Percentiles rank a stretch among this genome's conserved stretches.
These are phyloP conservation scores for Phytophthora vignae DNA, from an alignment of 352 stramenopile species.

Conservation along the genomic window DNA sequence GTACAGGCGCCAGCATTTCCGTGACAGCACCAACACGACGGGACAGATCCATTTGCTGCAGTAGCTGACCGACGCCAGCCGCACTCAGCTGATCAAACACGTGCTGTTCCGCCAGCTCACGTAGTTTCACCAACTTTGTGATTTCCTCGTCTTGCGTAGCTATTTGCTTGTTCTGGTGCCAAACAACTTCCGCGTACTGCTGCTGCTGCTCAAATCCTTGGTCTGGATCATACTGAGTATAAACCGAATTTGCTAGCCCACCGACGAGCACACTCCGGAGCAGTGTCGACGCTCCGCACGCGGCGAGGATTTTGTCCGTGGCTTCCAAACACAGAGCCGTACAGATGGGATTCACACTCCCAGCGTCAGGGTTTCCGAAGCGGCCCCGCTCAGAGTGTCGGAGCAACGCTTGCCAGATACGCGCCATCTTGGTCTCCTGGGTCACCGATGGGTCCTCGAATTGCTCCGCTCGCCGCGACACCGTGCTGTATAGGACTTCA, in stretches of 20 bases:
- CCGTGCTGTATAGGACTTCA: constrained; percentile 29
- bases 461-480: constrained; percentile 22
- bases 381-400: constrained; percentile 66
- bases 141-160: constrained; percentile 32
- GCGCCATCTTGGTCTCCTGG: constrained; percentile 58
- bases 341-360: constrained; percentile 61
- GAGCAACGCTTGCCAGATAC: constrained; percentile 66
- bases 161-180: constrained; percentile 35
- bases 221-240: constrained; percentile 52
- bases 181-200: constrained; percentile 54
- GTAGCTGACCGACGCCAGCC: constrained; percentile 30
- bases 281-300: constrained; percentile 46
- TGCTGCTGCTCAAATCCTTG: constrained; percentile 43
- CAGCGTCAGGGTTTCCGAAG: constrained; percentile 39
- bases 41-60: constrained; percentile 49
- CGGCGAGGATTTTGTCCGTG: constrained; percentile 43
- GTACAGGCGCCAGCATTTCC: constrained; percentile 56
- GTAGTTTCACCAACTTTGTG: constrained; percentile 23
- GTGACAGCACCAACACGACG: constrained; percentile 42
- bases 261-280: constrained; percentile 60
- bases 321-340: constrained; percentile 65
- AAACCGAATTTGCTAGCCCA: constrained; percentile 72
- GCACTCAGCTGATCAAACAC: constrained; percentile 43
- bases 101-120: constrained; percentile 29
- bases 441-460: constrained; percentile 35